Conservation (phyloP, 148 eudicot genomes). For the Rhododendron molle region DNA sequence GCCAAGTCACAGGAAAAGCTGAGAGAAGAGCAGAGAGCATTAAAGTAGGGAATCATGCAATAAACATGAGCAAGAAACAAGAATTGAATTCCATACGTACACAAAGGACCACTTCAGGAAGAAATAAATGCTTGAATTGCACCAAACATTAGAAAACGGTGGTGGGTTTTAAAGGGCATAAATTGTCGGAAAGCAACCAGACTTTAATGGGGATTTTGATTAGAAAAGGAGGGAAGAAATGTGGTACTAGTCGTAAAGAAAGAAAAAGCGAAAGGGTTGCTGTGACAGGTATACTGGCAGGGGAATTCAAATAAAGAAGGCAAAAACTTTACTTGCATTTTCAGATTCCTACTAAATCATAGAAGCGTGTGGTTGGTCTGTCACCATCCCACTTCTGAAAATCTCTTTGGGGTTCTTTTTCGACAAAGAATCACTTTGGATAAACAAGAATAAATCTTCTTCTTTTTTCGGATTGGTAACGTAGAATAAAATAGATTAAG, state of each 20-base stretch:
- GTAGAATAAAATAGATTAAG: not conserved
- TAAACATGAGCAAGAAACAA: not conserved
- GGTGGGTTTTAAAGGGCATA: slow-evolving; percentile 4
- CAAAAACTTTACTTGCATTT: not conserved
- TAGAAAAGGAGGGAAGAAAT: slow-evolving; percentile 22
- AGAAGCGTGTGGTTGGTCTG: not conserved
- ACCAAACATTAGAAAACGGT: not conserved
- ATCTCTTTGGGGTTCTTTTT: not conserved
- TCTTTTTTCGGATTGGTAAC: not conserved
- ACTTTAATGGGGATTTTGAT: slow-evolving; percentile 4
- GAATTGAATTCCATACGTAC: not conserved
- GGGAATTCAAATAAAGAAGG: not conserved
- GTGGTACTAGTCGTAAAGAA: slow-evolving; percentile 6
- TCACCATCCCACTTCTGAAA: not conserved
- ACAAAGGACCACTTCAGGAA: not conserved
- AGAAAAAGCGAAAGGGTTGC: not conserved
- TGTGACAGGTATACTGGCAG: not conserved
- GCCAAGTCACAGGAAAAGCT: not conserved
- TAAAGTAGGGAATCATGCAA: not conserved
- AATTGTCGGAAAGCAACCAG: slow-evolving; percentile 4
- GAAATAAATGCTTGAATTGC: not conserved
- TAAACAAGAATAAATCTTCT: not conserved
- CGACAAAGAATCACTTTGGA: not conserved
- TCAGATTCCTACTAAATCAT: not conserved
- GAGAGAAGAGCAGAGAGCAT: not conserved